Conservation (phyloP, 2,329 filamentous ascomycete species). For the Penicillium sp. region DNA sequence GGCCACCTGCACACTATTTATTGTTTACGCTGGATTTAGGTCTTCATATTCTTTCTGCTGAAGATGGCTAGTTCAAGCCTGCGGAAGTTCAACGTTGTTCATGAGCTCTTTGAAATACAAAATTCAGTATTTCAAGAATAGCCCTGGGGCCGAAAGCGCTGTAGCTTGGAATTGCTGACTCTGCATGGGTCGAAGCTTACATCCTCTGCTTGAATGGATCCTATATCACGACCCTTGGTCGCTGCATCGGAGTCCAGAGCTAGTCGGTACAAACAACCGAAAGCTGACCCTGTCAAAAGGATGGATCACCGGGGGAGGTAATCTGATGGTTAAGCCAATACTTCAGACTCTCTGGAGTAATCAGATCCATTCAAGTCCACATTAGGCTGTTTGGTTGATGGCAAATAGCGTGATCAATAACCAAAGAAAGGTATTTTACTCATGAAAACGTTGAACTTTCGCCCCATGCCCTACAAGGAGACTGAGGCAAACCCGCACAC, state of each 20-base stretch:
- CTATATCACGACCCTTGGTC: slow-evolving; percentile 5
- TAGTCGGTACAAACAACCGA: slow-evolving; percentile 24
- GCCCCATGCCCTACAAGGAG: slow-evolving; percentile 14
- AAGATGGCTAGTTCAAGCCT: background rate
- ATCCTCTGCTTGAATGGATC: background rate
- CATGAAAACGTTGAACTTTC: slow-evolving; percentile 17
- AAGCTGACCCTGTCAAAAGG: slow-evolving; percentile 6
- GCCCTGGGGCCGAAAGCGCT: background rate
- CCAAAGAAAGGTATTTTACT: slow-evolving; percentile 6
- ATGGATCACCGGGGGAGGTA: slow-evolving; percentile 13
- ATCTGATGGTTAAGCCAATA: slow-evolving; percentile 15
- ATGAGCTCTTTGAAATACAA: background rate
- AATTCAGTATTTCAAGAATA: background rate
- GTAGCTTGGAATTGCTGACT: background rate
- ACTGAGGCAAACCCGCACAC: slow-evolving; percentile 7
- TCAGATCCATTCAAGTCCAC: slow-evolving; percentile 19
- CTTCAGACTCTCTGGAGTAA: background rate
- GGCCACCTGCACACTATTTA: slow-evolving; percentile 1
- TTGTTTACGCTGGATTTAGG: background rate
- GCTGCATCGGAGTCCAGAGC: slow-evolving; percentile 14
- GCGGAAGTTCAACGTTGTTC: background rate
- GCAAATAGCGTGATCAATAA: slow-evolving; percentile 17
- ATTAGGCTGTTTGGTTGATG: slow-evolving; percentile 13
- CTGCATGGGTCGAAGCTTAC: background rate
- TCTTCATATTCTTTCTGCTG: background rate